Conservation (phyloP, 2,329 filamentous ascomycete genomes). For the Cladosporium velox region DNA sequence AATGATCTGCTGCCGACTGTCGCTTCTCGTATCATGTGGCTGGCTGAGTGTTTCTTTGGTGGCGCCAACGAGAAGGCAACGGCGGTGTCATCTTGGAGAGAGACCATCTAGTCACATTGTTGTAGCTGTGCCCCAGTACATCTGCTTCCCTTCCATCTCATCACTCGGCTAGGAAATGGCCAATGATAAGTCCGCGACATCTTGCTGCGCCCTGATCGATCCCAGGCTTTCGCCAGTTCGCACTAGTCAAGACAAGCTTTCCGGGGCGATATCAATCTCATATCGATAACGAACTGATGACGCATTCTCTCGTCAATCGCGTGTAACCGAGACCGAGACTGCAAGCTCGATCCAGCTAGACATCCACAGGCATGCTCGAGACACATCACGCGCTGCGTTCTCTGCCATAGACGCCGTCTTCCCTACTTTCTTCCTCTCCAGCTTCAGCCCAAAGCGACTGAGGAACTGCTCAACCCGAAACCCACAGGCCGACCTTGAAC, state of each 20-base stretch:
- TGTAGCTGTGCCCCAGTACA: not conserved
- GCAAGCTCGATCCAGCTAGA: not conserved
- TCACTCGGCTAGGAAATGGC: not conserved
- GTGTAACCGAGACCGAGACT: not conserved
- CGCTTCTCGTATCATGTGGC: not conserved
- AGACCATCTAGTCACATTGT: not conserved
- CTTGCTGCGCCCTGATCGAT: not conserved
- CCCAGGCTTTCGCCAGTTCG: not conserved
- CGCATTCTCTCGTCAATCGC: not conserved
- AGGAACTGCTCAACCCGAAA: not conserved
- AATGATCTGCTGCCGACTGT: not conserved
- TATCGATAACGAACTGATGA: conserved; percentile 9
- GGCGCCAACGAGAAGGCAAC: not conserved
- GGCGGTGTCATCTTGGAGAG: not conserved
- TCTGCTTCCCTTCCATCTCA: not conserved
- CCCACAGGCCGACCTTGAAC: not conserved
- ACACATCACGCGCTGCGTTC: not conserved
- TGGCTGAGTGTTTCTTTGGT: not conserved
- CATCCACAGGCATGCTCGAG: not conserved
- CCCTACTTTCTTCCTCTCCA: not conserved
- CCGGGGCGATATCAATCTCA: not conserved
- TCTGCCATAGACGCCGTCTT: not conserved
- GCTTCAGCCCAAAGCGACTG: not conserved
- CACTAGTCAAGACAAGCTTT: conserved; percentile 12
- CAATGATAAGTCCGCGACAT: not conserved